Evolutionary conservation across 257 asterid genomes (phyloP), one percentile per base, ranked within the genome.

Genomic region (Solanum virginianum): DNA sequence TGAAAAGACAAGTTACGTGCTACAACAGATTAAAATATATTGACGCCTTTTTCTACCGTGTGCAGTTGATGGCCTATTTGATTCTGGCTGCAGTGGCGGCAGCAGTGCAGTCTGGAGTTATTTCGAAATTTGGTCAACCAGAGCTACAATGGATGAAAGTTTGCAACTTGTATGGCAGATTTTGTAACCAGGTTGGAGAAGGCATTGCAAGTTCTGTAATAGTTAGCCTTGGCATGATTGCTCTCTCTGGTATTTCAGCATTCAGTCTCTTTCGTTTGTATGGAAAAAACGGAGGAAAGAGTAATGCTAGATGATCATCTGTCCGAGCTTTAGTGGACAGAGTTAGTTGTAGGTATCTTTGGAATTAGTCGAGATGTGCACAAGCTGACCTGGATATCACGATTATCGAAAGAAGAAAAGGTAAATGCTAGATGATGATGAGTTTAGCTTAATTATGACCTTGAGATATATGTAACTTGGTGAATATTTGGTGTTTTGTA

Each of bases 71-170:
- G 92, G 91, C 98, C 10, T 96, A 96, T 92, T 86, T 94, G 90
- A 88, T 89, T 0, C 9, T 96, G 88, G 89, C 98, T 0, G 99
- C 99, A 0, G 95, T 93, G 84, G 95, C 97, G 0, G 97, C 98
- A 1, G 87, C 95, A 0, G 91, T 91, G 1, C 98, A 96, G 80
- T 89, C 99, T 0, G 87, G 93, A 0, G 86, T 94, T 6, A 84
- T 93, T 29, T 92, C 98, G 1, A 94, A 94, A 84, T 88, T 90
- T 1, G 99, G 99, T 20, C 94, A 96, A 86, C 54, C 90, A 6
- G 95, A 94, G 45, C 88, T 96, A 80, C 98, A 96, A 74, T 96
- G 99, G 99, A 96, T 96, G 97, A 91, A 93, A 86, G 85, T 92
- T 18, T 96, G 98, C 85, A 83, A 85, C 8, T 72, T 94, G 90